Evolutionary conservation across 1,139 yeast genomes (phyloP).

Genomic region (Kodamaea ohmeri): DNA sequence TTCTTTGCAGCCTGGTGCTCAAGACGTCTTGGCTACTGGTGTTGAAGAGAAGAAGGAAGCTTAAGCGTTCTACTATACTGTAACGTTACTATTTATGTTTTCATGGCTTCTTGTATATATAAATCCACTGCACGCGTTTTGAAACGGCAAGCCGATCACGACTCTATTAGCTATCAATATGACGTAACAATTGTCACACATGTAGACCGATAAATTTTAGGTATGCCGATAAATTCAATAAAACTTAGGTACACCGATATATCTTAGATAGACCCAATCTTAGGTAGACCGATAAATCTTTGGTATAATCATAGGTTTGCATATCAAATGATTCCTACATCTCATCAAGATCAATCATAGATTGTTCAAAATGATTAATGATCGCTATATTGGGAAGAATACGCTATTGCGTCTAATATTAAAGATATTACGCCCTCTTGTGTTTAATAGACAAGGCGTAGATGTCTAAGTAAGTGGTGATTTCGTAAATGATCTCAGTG

Average conservation of each 20-base stretch:
- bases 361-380: too few species aligned
- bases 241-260: too few species aligned
- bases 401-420: too few species aligned
- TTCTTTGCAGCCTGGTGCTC: slow-evolving; percentile 81
- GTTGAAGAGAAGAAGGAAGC: slow-evolving; percentile 39
- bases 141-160: neutral
- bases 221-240: too few species aligned
- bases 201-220: too few species aligned
- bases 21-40: slow-evolving; percentile 73
- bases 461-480: slow-evolving; percentile 79
- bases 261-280: too few species aligned
- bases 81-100: slow-evolving; percentile 4
- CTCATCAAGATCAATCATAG: too few species aligned
- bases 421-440: slow-evolving; percentile 49
- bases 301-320: too few species aligned
- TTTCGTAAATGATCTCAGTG: slow-evolving; percentile 77
- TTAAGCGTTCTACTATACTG: neutral
- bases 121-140: neutral
- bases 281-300: too few species aligned
- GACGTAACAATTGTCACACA: neutral
- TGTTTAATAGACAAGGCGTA: slow-evolving; percentile 84
- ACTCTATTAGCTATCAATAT: neutral
- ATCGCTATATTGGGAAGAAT: too few species aligned
- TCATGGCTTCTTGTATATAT: slow-evolving; percentile 8
- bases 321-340: too few species aligned